A percentile compares a stretch with the other conserved stretches of the same genome.
Conservation (phyloP, 164 flowering plant genomes). For the Tetrastigma voinierianum region DNA sequence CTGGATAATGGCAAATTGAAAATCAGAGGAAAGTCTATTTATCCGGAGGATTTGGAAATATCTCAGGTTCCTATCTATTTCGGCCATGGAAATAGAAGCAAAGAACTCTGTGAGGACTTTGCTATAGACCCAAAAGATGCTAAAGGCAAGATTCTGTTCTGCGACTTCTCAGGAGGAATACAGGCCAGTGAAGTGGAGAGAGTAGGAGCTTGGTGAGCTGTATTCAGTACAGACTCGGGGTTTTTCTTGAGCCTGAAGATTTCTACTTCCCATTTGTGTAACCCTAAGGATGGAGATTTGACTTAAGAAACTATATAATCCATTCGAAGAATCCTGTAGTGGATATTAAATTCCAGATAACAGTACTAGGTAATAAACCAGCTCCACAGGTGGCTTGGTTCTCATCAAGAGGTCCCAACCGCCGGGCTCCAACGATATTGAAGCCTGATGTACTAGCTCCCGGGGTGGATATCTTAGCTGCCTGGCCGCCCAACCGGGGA, state of each 20-base stretch:
- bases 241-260: constrained; percentile 7
- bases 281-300: constrained; percentile 16
- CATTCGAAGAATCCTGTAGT: constrained; percentile 11
- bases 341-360: constrained; percentile 23
- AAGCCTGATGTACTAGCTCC: constrained; percentile 45
- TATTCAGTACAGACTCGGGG: constrained; percentile 18
- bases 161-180: constrained; percentile 5
- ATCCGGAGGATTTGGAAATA: constrained; percentile 28
- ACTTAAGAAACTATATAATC: constrained; percentile 16
- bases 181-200: constrained; percentile 11
- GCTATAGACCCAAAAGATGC: constrained; percentile 30
- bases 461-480: constrained; percentile 32
- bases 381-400: constrained; percentile 37
- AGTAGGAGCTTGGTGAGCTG: constrained; percentile 25
- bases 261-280: constrained; percentile 26
- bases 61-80: constrained; percentile 25
- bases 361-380: constrained; percentile 27
- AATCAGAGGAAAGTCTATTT: constrained; percentile 27
- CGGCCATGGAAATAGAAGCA: constrained; percentile 31
- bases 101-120: constrained; percentile 17
- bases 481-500: constrained; percentile 26
- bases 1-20: constrained; percentile 22
- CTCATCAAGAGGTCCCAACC: constrained; percentile 35
- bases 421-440: constrained; percentile 20
- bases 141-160: constrained; percentile 30